phyloP scores from a whole-genome alignment of 306 rosid species.

The Vigna angularis region DNA sequence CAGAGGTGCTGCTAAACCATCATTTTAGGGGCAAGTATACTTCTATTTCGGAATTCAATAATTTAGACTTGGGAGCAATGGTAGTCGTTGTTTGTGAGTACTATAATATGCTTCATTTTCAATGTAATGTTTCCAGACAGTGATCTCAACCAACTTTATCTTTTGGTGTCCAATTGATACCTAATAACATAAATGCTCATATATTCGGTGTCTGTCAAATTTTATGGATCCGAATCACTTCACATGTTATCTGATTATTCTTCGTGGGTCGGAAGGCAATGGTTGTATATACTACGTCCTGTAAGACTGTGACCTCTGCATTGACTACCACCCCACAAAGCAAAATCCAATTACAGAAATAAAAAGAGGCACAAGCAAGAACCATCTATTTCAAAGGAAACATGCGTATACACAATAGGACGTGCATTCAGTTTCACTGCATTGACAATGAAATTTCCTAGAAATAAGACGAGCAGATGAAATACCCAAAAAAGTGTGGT shows the following conservation, averaged over 20 bases:
- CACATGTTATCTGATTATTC: constrained; percentile 25
- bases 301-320: neutral
- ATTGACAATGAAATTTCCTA: constrained; percentile 9
- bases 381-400: constrained; percentile 12
- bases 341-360: neutral
- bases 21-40: constrained; percentile 14
- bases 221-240: neutral
- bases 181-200: neutral
- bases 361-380: neutral
- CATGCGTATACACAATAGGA: neutral
- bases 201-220: neutral
- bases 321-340: neutral
- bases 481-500: neutral
- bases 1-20: neutral
- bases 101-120: neutral
- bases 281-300: constrained; percentile 5
- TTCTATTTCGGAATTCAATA: neutral
- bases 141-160: constrained; percentile 5
- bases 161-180: neutral
- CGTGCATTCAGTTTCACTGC: neutral
- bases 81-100: neutral
- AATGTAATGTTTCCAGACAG: neutral
- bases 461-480: constrained; percentile 2
- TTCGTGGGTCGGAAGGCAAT: constrained; percentile 2
- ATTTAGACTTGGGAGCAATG: neutral